Conservation (phyloP, 2,329 filamentous ascomycete genomes). For the Ambrosiella xylebori region DNA sequence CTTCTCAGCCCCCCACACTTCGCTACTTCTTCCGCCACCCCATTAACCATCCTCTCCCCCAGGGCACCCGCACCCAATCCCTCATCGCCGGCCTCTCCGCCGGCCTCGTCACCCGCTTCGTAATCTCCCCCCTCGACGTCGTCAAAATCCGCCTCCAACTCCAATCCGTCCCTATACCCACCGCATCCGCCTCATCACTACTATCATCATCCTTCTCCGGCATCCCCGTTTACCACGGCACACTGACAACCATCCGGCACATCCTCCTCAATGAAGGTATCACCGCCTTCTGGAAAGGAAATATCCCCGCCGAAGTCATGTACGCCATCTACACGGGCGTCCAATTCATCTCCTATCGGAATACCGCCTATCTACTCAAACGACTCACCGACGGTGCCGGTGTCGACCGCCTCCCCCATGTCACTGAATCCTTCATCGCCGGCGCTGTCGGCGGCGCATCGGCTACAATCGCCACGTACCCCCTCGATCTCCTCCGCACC, state of each 20-base stretch:
- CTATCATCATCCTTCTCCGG: no score
- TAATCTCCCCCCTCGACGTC: constrained; percentile 88
- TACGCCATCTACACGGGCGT: constrained; percentile 81
- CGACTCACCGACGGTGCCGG: constrained; percentile 22
- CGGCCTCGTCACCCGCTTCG: constrained; percentile 80
- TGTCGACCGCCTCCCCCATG: constrained; percentile 35
- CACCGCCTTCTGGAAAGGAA: constrained; percentile 88
- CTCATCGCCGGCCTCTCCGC: constrained; percentile 43
- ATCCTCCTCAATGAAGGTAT: constrained; percentile 72
- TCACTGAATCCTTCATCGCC: constrained; percentile 64
- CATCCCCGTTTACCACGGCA: constrained; percentile 48
- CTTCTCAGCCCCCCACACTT: not conserved
- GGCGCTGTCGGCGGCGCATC: constrained; percentile 69
- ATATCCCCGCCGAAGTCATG: constrained; percentile 84
- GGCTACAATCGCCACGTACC: constrained; percentile 75
- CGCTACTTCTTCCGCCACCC: not conserved
- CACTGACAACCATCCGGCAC: constrained; percentile 53
- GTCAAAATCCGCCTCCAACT: constrained; percentile 96
- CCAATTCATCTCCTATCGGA: constrained; percentile 81
- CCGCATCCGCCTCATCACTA: not conserved
- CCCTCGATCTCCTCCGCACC: constrained; percentile 80
- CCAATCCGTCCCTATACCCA: constrained; percentile 28
- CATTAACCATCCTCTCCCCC: not conserved
- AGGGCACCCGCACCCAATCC: constrained; percentile 41
- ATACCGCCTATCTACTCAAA: constrained; percentile 50